Evolutionary conservation across 345 rosid genomes (phyloP).

Genomic region (Bruguiera sexangula): DNA sequence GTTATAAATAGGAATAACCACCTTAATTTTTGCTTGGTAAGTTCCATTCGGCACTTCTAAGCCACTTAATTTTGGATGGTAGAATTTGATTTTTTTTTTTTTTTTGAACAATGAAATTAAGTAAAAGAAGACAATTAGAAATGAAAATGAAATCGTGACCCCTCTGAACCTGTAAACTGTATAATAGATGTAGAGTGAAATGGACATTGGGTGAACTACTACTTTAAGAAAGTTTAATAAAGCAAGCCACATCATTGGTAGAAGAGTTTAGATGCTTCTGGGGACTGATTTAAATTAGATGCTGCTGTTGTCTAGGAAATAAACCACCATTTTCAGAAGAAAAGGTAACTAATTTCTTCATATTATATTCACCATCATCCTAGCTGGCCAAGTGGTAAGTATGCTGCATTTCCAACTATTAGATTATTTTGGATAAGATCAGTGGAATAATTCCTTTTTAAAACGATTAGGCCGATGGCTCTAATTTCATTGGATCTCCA

Average conservation of each 20-base stretch:
- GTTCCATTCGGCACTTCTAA: not conserved
- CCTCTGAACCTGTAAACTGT: too few species aligned
- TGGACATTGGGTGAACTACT: conserved; percentile 14
- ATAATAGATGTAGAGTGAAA: not conserved
- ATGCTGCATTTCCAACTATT: not conserved
- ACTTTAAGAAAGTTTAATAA: not conserved
- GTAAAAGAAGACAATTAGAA: too few species aligned
- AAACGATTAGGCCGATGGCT: not conserved
- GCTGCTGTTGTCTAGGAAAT: not conserved
- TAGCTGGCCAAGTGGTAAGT: not conserved
- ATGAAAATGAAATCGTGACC: too few species aligned
- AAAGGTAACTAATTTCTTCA: conserved; percentile 7
- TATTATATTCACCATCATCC: conserved; percentile 10
- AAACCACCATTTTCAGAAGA: conserved; percentile 11
- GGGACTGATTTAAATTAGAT: not conserved
- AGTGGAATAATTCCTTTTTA: not conserved
- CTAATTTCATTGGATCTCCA: not conserved
- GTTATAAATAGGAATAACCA: not conserved
- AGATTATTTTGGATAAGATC: not conserved
- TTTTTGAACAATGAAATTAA: too few species aligned
- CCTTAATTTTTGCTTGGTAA: conserved; percentile 4
- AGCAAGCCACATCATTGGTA: conserved; percentile 15
- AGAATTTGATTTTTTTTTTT: too few species aligned
- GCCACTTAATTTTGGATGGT: too few species aligned
- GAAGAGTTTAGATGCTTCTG: conserved; percentile 3